Percentiles rank a stretch among this genome's conserved stretches.
Conservation (phyloP, 805 yeast genomes). For the Zygoascus bituminiphila region DNA sequence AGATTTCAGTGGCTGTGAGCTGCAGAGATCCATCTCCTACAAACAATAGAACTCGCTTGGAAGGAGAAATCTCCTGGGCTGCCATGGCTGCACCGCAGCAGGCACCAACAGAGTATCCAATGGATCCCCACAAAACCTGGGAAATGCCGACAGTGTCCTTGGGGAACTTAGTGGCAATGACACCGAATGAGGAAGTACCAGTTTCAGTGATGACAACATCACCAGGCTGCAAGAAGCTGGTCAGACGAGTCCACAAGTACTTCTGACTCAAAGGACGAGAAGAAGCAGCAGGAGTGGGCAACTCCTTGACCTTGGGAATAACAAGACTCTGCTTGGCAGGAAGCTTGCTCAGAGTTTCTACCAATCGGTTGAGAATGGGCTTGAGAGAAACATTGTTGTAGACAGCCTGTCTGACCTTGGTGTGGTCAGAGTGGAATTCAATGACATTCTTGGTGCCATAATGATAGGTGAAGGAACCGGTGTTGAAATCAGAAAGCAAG, state of each 20-base stretch:
- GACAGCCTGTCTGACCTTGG: conserved; percentile 42
- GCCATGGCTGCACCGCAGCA: conserved; percentile 56
- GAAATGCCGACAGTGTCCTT: conserved; percentile 43
- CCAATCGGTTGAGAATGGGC: conserved; percentile 29
- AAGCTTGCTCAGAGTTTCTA: conserved; percentile 11
- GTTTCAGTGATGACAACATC: conserved; percentile 56
- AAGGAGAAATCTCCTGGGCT: conserved; percentile 38
- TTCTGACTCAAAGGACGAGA: conserved; percentile 30
- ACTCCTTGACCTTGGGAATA: conserved; percentile 46
- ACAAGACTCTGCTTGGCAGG: conserved; percentile 31
- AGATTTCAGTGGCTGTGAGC: conserved; percentile 56
- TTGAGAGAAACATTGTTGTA: conserved; percentile 50
- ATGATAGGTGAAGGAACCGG: conserved; percentile 64
- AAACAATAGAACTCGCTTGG: conserved; percentile 46
- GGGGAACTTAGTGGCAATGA: conserved; percentile 50
- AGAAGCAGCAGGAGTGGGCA: conserved; percentile 47
- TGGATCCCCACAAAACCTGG: conserved; percentile 59
- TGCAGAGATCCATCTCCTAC: conserved; percentile 67
- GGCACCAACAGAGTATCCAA: conserved; percentile 59
- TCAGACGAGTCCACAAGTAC: conserved; percentile 44
- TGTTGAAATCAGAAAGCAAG: conserved; percentile 78
- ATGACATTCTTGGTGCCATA: conserved; percentile 46
- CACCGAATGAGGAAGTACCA: conserved; percentile 59
- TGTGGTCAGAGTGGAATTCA: conserved; percentile 49
- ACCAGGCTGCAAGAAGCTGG: conserved; percentile 44